These are phyloP conservation scores for Aspergillus pseudonomiae DNA, from an alignment of 2,329 filamentous ascomycete species.

Conservation along the genomic window DNA sequence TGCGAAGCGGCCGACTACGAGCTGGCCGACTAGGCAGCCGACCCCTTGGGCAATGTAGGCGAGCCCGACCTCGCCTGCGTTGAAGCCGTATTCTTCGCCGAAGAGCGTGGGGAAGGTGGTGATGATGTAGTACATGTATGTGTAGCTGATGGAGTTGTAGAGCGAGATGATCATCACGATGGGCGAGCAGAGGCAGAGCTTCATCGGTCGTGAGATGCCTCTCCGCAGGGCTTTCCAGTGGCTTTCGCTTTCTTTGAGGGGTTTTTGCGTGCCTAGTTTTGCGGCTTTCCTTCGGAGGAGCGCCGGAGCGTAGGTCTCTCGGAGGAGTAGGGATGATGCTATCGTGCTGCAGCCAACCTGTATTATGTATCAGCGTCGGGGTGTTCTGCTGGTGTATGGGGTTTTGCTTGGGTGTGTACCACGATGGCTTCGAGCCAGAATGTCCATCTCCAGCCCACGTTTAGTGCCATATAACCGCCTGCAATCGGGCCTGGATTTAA, in stretches of 20 bases:
- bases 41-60: slow-evolving; percentile 62
- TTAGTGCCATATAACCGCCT: slow-evolving; percentile 5
- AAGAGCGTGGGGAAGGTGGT: slow-evolving; percentile 67
- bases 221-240: not conserved
- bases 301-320: not conserved
- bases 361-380: not conserved
- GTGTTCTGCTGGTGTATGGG: too few species aligned
- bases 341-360: not conserved
- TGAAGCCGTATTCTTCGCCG: slow-evolving; percentile 60
- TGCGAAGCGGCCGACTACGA: slow-evolving; percentile 7
- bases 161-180: slow-evolving; percentile 63
- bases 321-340: not conserved
- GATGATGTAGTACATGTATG: slow-evolving; percentile 56
- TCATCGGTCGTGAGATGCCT: slow-evolving; percentile 31
- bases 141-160: slow-evolving; percentile 62
- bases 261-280: not conserved
- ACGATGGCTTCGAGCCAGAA: not conserved
- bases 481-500: not conserved
- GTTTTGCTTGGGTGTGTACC: not conserved
- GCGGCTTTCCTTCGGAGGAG: not conserved
- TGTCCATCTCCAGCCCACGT: slow-evolving; percentile 5
- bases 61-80: slow-evolving; percentile 58
- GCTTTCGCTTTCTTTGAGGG: not conserved
- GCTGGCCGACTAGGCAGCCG: slow-evolving; percentile 28
- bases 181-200: slow-evolving; percentile 63